A percentile compares a stretch with the other conserved stretches of the same genome.
phyloP scores from a whole-genome alignment of 768 basidiomycete genomes.

The Amanita pallidorosea region DNA sequence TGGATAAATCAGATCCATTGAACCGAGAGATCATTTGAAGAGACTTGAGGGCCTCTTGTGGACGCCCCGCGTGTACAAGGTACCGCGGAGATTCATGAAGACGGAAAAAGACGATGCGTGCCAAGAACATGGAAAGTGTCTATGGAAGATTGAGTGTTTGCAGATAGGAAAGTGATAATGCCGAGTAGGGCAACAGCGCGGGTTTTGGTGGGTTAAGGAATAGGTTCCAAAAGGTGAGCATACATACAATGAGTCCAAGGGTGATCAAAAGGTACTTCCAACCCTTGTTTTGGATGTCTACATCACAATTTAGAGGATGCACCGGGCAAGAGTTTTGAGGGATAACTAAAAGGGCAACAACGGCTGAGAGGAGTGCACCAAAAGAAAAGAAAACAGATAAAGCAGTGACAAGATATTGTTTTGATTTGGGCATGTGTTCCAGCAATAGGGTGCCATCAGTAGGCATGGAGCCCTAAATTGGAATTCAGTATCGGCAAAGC shows the following conservation, averaged over 20 bases:
- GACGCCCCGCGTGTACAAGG: constrained; percentile 81
- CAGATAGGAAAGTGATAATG: not conserved
- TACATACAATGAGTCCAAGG: constrained; percentile 74
- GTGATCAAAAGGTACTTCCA: constrained; percentile 80
- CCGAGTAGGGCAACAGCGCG: not conserved
- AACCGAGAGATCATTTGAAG: constrained; percentile 78
- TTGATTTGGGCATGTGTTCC: constrained; percentile 89
- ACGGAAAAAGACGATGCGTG: constrained; percentile 82
- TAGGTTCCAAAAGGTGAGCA: constrained; percentile 5
- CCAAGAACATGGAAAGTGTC: constrained; percentile 83
- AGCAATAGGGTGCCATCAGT: constrained; percentile 90
- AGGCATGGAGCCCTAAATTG: constrained; percentile 78
- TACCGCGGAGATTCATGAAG: constrained; percentile 92
- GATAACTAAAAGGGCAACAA: constrained; percentile 71
- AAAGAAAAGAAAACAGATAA: constrained; percentile 94
- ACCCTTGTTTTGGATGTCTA: constrained; percentile 62
- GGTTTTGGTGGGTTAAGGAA: constrained; percentile 1
- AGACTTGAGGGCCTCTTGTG: constrained; percentile 73
- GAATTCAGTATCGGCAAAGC: not conserved
- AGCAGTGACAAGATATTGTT: constrained; percentile 85
- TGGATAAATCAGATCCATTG: constrained; percentile 64
- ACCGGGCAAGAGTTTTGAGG: constrained; percentile 64
- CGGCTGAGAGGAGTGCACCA: constrained; percentile 77
- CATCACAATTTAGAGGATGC: constrained; percentile 44
- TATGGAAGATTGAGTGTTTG: constrained; percentile 20